Evolutionary conservation across 2,329 filamentous ascomycete species (phyloP), one percentile per base, ranked within the genome.

Genomic region (Elsinoe necatrix): DNA sequence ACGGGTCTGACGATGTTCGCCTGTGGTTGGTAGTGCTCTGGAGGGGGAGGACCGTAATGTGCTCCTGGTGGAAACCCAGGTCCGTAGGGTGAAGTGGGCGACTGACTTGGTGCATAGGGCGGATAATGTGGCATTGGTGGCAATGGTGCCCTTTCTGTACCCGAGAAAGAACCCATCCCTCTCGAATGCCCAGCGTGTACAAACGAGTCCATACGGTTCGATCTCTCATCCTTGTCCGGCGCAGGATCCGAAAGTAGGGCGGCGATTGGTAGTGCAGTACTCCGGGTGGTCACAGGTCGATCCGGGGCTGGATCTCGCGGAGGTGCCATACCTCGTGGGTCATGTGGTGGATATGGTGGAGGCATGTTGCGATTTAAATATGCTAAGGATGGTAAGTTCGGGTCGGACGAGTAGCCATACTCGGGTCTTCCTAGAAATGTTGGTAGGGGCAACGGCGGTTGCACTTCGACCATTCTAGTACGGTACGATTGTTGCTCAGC

Each of bases 381-480:
- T 52, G 48, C 29, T 52, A 52, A 39, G 20, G 48, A 52, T 21
- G 48, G 48, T 39, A 52, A 37, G 48, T 52, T 23, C 25, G 48
- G 48, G 20, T 56, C 20, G n/a, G 54, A 47, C 41, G 54, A 56
- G 16, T 56, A 56, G 12, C 54, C 54, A 56, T 56, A 56, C 27
- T 56, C 54, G 11, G 54, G 54, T 31, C 41, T 23, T 56, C 54
- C 54, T 9, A 56, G 54, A 37, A 56, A 56, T 21, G 54, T 56
- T 14, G 54, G 54, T 12, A 39, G 39, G 42, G 54, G 54, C 42
- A 56, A 45, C 37, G 35, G n/a, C 39, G 54, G 41, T 21, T 47
- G 54, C 12, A 56, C 48, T 35, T 56, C 54, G 45, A 45, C 54
- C 54, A 56, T 56, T 48, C 54, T 47, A 21, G 14, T 25, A 21